Conservation (phyloP, 495 filamentous ascomycete species). For the Xylaria cubensis region DNA sequence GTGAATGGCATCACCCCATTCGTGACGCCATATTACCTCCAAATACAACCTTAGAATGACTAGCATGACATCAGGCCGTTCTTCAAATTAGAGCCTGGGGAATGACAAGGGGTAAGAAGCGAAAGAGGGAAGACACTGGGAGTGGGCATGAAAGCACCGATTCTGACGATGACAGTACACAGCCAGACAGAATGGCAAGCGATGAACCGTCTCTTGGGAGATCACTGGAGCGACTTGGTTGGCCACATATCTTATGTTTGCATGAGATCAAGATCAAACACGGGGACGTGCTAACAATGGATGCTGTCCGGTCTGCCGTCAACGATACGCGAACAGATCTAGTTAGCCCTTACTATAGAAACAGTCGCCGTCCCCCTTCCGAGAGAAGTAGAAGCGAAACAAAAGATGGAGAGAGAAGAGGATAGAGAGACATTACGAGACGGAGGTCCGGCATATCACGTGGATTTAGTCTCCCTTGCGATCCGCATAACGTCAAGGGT, state of each 20-base stretch:
- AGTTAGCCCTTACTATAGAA: background rate
- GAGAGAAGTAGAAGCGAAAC: background rate
- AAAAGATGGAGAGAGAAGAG: background rate
- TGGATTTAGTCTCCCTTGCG: background rate
- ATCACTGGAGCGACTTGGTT: background rate
- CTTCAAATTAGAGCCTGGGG: background rate
- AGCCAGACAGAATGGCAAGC: background rate
- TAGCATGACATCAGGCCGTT: background rate
- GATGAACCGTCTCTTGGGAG: background rate
- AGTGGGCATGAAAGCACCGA: background rate
- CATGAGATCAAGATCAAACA: slow-evolving; percentile 7
- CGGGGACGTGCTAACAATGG: background rate
- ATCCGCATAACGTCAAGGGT: background rate
- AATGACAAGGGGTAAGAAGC: background rate
- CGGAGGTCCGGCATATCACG: background rate
- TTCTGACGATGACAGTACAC: background rate
- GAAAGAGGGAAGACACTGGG: background rate
- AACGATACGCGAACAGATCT: background rate
- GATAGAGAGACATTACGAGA: background rate
- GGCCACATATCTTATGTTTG: slow-evolving; percentile 3
- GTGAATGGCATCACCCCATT: background rate
- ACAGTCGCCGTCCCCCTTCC: background rate
- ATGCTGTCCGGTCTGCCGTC: background rate
- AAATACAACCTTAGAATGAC: background rate
- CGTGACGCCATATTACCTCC: background rate